Evolutionary conservation across 441 rosid species (phyloP), one percentile per base, ranked within the genome.

Genomic region (Viola pubescens): DNA sequence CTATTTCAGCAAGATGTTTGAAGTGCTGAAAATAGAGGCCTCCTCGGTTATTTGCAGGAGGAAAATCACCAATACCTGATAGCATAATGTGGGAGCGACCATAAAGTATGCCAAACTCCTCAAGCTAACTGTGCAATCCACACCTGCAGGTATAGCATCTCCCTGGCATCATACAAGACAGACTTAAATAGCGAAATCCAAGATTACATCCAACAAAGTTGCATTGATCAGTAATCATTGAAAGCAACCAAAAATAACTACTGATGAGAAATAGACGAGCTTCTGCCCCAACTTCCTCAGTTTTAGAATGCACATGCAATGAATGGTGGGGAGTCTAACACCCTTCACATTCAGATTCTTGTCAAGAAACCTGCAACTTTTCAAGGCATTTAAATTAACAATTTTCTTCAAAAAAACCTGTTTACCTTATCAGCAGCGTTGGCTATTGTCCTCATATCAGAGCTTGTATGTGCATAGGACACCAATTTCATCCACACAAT

Each of bases 61-160:
- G 38, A 61, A 63, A 50, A 26, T 51, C 9, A 55, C 39, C 41
- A 34, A 70, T 77, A 94, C 99, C 98, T 94, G 99, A 73, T 94
- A 94, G 75, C 99, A 94, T 68, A 94, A 72, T 39, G 99, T 88
- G 51, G 99, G 99, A 59, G 99, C 97, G 57, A 89, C 81, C 97
- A 91, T 94, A 75, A 94, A 91, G 75, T 94, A 94, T 16, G 63
- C 85, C 90, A 94, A 87, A 74, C 85, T 83, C 84, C 83, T 82
- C 70, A 91, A 82, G 79, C 70, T 77, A 63, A 75, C 88, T 51
- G 76, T 53, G 70, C 60, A 70, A 59, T 75, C 94, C 48, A 57
- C 72, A 73, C 64, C 63, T 34, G 57, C 48, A 67, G 75, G 62
- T 71, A 59, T 42, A 16, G 43, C 70, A 61, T 62, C 78, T 52